Evolutionary conservation across 2,329 filamentous ascomycete species (phyloP), one percentile per base, ranked within the genome.

Genomic region (Talaromyces sp.): DNA sequence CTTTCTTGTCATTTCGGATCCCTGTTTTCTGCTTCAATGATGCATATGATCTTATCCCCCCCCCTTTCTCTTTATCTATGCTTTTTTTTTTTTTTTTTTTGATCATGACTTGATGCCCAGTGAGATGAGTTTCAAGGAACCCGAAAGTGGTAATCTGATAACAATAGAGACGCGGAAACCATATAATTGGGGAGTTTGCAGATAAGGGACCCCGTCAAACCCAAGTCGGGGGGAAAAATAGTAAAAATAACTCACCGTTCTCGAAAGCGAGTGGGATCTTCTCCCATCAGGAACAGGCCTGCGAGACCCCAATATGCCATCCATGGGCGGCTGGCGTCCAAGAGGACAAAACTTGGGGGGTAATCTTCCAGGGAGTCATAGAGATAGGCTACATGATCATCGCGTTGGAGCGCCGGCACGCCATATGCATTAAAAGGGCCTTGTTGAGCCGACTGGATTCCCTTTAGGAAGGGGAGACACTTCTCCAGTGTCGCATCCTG

Each of bases 271-370:
- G 75, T 77, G 35, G 84, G 73, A 69, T 96, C 90, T 67, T 91
- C 85, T 43, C 90, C 91, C 45, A 99, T 77, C 30, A 92, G 79
- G 22, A 82, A 79, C 59, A 99, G 78, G 2, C 84, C 91, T 30
- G 87, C 84, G 49, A 97, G 78, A 48, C 84, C 89, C 94, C 94
- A 99, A 76, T 97, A 97, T 59, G 96, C 81, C 66, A 96, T 83
- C 94, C 94, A 99, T 9, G 94, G 92, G 50, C 93, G 81, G 68
- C 89, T 92, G 29, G 94, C 88, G 77, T 99, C 94, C 61, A 91
- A 84, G 44, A 81, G 81, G 47, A 87, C 85, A 72, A 88, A 96
- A 3, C 77, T 78, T 7, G 82, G 76, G 0, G 93, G 90, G 55
- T 95, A 84, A 44, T 77, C 78, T 39, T 75, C 76, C 37, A 86